phyloP scores from a whole-genome alignment of 1,139 yeast genomes.

The Candida tropicalis region DNA sequence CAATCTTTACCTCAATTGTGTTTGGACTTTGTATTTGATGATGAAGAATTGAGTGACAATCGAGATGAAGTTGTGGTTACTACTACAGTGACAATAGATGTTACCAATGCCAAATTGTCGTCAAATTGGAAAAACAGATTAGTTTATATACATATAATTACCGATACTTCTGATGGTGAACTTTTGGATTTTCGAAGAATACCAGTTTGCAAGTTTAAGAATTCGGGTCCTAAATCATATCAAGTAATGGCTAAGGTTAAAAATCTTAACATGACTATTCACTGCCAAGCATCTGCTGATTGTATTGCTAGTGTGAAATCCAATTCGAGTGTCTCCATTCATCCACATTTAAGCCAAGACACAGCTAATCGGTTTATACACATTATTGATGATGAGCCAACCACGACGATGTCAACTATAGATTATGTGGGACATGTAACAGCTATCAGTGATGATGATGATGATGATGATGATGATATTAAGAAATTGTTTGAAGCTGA shows the following conservation, averaged over 20 bases:
- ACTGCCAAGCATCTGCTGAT: slow-evolving; percentile 33
- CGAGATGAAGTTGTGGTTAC: slow-evolving; percentile 14
- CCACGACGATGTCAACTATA: no score
- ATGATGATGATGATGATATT: slow-evolving; percentile 1
- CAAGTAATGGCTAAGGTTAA: slow-evolving; percentile 21
- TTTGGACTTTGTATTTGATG: slow-evolving; percentile 11
- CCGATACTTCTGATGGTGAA: slow-evolving; percentile 22
- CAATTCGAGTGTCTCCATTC: background rate
- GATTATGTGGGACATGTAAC: no score
- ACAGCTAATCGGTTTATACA: no score
- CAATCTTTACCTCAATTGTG: slow-evolving; percentile 28
- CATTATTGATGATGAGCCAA: no score
- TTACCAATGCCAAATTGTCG: slow-evolving; percentile 18
- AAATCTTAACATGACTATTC: slow-evolving; percentile 20
- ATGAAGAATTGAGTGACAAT: slow-evolving; percentile 10
- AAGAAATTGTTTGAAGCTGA: background rate
- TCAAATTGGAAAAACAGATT: slow-evolving; percentile 33
- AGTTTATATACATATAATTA: slow-evolving; percentile 14
- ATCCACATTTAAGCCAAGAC: slow-evolving; percentile 3
- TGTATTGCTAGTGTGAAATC: slow-evolving; percentile 35
- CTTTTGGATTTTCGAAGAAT: slow-evolving; percentile 43
- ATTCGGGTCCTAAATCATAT: slow-evolving; percentile 24
- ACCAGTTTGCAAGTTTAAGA: slow-evolving; percentile 26
- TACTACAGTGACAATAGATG: slow-evolving; percentile 24
- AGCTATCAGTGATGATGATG: no score